Percentiles rank a stretch among this genome's conserved stretches.
These are phyloP conservation scores for Prosopis cineraria DNA, from an alignment of 306 rosid species.

Conservation along the genomic window DNA sequence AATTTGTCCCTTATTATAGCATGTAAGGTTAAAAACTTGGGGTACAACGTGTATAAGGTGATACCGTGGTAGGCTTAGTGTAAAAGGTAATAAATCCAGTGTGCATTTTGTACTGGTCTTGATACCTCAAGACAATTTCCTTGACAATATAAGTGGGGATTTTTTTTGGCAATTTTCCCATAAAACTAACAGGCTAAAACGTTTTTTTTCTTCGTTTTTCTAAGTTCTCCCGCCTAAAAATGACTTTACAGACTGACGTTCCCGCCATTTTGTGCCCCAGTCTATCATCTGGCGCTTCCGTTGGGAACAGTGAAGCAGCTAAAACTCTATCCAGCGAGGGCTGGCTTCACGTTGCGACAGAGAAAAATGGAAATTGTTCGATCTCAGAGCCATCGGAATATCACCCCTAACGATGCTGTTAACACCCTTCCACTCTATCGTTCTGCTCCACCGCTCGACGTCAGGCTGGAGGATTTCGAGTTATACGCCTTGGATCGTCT, in stretches of 20 bases:
- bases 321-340: not conserved
- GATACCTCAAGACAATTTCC: too few species aligned
- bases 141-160: too few species aligned
- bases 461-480: conserved; percentile 87
- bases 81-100: too few species aligned
- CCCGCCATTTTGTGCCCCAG: conserved; percentile 61
- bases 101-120: too few species aligned
- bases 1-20: too few species aligned
- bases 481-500: conserved; percentile 92
- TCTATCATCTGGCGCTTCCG: conserved; percentile 43
- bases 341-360: conserved; percentile 19
- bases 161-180: too few species aligned
- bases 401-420: conserved; percentile 35
- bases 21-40: too few species aligned
- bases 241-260: not conserved
- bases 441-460: conserved; percentile 81
- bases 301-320: conserved; percentile 23
- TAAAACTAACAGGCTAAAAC: too few species aligned
- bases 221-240: not conserved
- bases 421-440: conserved; percentile 76
- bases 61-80: too few species aligned
- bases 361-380: conserved; percentile 66
- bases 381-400: conserved; percentile 50
- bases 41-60: too few species aligned
- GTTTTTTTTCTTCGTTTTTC: too few species aligned